phyloP scores from a whole-genome alignment of 2,329 filamentous ascomycete species.

The Hypoxylon sp. region DNA sequence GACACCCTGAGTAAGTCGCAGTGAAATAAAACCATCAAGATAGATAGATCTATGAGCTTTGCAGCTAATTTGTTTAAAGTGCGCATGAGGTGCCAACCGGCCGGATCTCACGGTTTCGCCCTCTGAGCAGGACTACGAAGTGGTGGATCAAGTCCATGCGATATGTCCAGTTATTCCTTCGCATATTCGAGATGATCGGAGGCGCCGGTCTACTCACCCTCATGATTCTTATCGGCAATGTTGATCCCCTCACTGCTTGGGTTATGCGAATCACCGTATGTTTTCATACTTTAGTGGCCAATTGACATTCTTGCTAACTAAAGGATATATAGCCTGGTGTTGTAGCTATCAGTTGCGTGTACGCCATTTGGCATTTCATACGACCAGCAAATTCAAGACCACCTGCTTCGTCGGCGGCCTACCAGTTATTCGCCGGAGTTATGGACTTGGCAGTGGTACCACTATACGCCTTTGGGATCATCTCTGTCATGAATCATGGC shows the following conservation, averaged over 20 bases:
- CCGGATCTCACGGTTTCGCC: constrained; percentile 71
- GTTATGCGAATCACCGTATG: constrained; percentile 83
- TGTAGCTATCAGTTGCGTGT: constrained; percentile 78
- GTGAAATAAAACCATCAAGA: not conserved
- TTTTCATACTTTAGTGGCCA: constrained; percentile 30
- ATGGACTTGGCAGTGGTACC: constrained; percentile 74
- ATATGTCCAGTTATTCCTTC: constrained; percentile 76
- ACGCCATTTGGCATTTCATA: constrained; percentile 85
- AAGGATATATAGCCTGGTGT: constrained; percentile 76
- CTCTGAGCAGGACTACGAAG: constrained; percentile 80
- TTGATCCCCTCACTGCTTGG: constrained; percentile 77
- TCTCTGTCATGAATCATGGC: constrained; percentile 63
- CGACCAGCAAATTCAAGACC: constrained; percentile 79
- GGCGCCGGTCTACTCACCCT: constrained; percentile 80
- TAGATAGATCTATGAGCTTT: constrained; percentile 3
- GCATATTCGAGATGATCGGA: constrained; percentile 76
- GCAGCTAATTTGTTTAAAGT: constrained; percentile 54
- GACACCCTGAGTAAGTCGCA: constrained; percentile 82
- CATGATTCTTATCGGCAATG: constrained; percentile 81
- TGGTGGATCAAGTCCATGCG: constrained; percentile 78
- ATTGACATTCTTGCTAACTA: constrained; percentile 36
- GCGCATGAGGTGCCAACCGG: constrained; percentile 76
- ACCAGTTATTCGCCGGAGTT: constrained; percentile 85
- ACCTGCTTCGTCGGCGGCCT: constrained; percentile 86
- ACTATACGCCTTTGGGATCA: constrained; percentile 70